Evolutionary conservation across 495 filamentous ascomycete genomes (phyloP).

Genomic region (Thozetella sp.): DNA sequence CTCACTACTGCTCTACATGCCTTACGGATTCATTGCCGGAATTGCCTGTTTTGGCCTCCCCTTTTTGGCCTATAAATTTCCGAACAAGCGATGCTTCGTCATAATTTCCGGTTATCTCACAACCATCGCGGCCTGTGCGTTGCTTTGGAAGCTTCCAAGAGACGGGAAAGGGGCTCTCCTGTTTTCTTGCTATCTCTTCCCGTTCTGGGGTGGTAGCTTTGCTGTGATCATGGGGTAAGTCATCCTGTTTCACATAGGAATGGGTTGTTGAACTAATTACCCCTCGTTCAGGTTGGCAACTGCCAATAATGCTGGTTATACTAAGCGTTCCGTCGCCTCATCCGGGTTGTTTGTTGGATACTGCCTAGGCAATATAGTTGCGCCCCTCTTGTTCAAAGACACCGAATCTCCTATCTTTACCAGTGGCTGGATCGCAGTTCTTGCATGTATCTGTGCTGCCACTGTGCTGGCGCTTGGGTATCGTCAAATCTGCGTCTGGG

Average conservation of each 20-base stretch:
- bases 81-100: conserved; percentile 9
- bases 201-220: conserved; percentile 13
- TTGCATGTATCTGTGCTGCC: conserved; percentile 32
- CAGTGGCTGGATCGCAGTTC: conserved; percentile 34
- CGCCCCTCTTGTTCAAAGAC: conserved; percentile 33
- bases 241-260: no score
- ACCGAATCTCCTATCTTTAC: conserved; percentile 31
- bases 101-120: conserved; percentile 5
- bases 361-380: conserved; percentile 36
- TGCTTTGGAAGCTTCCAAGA: conserved; percentile 36
- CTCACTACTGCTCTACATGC: conserved; percentile 43
- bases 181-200: conserved; percentile 43
- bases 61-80: conserved; percentile 27
- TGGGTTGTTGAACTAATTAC: no score
- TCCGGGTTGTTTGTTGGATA: conserved; percentile 43
- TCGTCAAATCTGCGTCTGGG: conserved; percentile 28
- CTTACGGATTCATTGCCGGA: conserved; percentile 39
- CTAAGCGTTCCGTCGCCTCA: conserved; percentile 35
- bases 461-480: conserved; percentile 32
- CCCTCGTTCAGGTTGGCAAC: conserved; percentile 41
- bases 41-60: conserved; percentile 30
- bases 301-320: conserved; percentile 49
- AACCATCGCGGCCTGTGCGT: conserved; percentile 26
- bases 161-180: conserved; percentile 34
- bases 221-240: conserved; percentile 36